Evolutionary conservation across 768 basidiomycete species (phyloP), one percentile per base, ranked within the genome.

Genomic region (Suillus sp.): DNA sequence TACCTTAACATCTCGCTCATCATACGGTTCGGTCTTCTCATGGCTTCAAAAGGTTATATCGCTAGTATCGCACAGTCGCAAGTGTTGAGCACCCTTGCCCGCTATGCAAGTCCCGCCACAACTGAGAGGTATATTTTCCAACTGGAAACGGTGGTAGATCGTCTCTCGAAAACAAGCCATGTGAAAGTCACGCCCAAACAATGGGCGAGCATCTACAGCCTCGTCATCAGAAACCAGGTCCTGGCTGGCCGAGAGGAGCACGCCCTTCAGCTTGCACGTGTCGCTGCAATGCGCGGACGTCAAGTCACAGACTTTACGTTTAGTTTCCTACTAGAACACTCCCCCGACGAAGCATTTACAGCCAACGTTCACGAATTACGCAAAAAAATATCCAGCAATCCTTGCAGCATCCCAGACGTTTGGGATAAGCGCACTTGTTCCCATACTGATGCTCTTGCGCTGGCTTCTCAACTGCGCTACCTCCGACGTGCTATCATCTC

Each of bases 1-100:
- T 65, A 67, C 40, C 71, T 74, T 53, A 74, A 80, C 34, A 71
- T 81, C 20, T 58, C 70, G 1, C 74, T 84, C 30, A 64, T 84
- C 18, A 68, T 78, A 61, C 75, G 71, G 16, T 83, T 86, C 56
- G 83, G 79, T 22, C 60, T 79, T 50, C 71, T 79, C 4, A 75
- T 78, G n/a, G 80, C 81, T 3, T 71, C 75, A 20, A 86, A 84
- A 66, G 87, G 87, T 0, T 82, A 81, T 62, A 57, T 58, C 48
- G 47, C 56, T 58, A 68, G 62, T 30, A n/a, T 47, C 4, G 65
- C 65, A 14, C 65, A 66, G 5, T 64, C 55, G 59, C 75, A 70
- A 8, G 69, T 72, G 57, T 63, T 84, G 37, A 75, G 79, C 2
- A 71, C 73, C 4, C 70, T 89, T 22, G 73, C 82, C 43, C 81